Evolutionary conservation across 305 asterid genomes (phyloP).

Genomic region (Fraxinus nigra): DNA sequence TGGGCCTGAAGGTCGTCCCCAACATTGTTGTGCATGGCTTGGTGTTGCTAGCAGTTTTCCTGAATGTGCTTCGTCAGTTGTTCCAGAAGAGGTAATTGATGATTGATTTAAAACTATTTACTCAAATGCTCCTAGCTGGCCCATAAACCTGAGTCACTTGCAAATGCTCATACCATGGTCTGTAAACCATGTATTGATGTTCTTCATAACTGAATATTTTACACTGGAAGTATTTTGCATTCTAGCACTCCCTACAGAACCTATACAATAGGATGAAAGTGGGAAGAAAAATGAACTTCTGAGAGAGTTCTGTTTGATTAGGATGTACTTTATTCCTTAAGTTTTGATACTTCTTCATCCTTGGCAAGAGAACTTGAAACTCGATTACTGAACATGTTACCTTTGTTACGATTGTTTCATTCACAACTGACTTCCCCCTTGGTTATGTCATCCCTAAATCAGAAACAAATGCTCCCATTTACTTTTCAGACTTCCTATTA

Average conservation of each 20-base stretch:
- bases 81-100: slow-evolving; percentile 84
- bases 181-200: slow-evolving; percentile 5
- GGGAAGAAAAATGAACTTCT: background rate
- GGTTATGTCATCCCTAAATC: background rate
- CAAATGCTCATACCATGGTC: slow-evolving; percentile 17
- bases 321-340: background rate
- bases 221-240: background rate
- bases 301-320: background rate
- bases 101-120: slow-evolving; percentile 17
- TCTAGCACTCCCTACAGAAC: background rate
- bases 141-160: slow-evolving; percentile 11
- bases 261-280: background rate
- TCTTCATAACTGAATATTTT: slow-evolving; percentile 6
- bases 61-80: slow-evolving; percentile 90
- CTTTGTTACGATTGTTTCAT: background rate
- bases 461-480: background rate
- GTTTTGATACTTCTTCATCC: background rate
- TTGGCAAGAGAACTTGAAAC: background rate
- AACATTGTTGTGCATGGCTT: slow-evolving; percentile 99
- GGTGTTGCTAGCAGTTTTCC: slow-evolving; percentile 99
- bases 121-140: background rate
- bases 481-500: background rate
- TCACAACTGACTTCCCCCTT: background rate
- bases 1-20: slow-evolving; percentile 99
- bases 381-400: background rate